Percentiles rank a stretch among this genome's conserved stretches.
Evolutionary conservation across 1,139 yeast genomes (phyloP).

Genomic region (Pneumocystis murina): DNA sequence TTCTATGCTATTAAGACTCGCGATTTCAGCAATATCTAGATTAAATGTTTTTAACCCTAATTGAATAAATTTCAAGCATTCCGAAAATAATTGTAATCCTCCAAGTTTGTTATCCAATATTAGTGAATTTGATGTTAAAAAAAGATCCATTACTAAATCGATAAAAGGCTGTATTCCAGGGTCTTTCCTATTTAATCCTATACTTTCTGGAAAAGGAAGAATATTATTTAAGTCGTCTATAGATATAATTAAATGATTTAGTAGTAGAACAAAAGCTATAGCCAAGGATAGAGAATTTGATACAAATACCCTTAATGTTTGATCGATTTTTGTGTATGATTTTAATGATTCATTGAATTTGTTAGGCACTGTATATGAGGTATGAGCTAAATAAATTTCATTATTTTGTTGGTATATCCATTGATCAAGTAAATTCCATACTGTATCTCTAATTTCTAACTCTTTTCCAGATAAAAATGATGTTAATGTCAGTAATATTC

Average conservation of each 20-base stretch:
- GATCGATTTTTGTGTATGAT: conserved; percentile 22
- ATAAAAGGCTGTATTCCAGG: conserved; percentile 70
- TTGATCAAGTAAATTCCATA: conserved; percentile 16
- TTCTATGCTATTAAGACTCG: neutral
- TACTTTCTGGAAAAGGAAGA: conserved; percentile 46
- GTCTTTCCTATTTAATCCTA: conserved; percentile 50
- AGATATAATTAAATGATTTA: conserved; percentile 30
- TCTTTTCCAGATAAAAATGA: conserved; percentile 2
- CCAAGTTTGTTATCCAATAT: neutral
- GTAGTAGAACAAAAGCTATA: conserved; percentile 43
- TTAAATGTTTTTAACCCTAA: neutral
- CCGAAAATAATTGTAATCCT: neutral
- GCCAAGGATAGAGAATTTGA: conserved; percentile 28
- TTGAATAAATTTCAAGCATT: neutral
- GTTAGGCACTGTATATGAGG: conserved; percentile 11
- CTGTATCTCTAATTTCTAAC: neutral
- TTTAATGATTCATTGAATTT: conserved; percentile 6
- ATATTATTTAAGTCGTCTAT: conserved; percentile 19
- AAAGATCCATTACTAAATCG: conserved; percentile 25
- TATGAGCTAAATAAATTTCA: conserved; percentile 13
- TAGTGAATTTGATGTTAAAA: neutral
- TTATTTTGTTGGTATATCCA: conserved; percentile 42
- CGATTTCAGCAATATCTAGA: neutral
- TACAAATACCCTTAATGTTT: conserved; percentile 13
- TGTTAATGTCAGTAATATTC: conserved; percentile 11